Evolutionary conservation across 2,329 filamentous ascomycete species (phyloP).

Genomic region (Aspergillus brasiliensis): DNA sequence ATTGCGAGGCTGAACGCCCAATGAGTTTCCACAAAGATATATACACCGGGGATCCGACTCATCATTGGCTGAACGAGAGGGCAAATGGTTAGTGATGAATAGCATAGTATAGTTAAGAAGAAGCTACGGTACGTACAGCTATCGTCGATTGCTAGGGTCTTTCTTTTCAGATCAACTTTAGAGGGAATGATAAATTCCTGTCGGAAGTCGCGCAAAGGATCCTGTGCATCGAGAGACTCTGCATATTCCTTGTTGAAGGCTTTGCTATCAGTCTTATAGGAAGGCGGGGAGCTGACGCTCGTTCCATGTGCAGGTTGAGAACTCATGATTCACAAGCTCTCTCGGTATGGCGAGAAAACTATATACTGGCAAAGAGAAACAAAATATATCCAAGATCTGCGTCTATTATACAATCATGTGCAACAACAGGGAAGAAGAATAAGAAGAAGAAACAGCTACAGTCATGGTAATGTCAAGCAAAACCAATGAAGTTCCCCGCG

Average conservation of each 20-base stretch:
- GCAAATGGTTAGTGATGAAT: conserved; percentile 6
- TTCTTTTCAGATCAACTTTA: conserved; percentile 69
- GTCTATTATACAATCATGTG: background rate
- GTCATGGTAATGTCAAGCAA: background rate
- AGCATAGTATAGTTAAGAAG: background rate
- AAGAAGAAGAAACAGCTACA: background rate
- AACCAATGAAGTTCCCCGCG: conserved; percentile 10
- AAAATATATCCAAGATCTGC: background rate
- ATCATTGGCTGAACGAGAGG: conserved; percentile 19
- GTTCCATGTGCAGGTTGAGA: conserved; percentile 32
- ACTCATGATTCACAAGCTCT: conserved; percentile 23
- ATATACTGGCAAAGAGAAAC: background rate
- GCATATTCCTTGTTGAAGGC: conserved; percentile 44
- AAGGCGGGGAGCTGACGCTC: conserved; percentile 31
- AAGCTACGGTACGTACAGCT: conserved; percentile 18
- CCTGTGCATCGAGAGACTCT: conserved; percentile 59
- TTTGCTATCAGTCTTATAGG: conserved; percentile 35
- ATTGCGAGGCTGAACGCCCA: conserved; percentile 77
- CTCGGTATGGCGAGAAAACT: background rate
- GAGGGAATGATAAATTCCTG: conserved; percentile 77
- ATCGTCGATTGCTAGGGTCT: conserved; percentile 49
- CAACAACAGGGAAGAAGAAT: background rate
- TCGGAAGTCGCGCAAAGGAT: conserved; percentile 63
- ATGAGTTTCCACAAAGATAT: conserved; percentile 88
- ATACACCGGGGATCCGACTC: conserved; percentile 57